A percentile compares a stretch with the other conserved stretches of the same genome.
Conservation (phyloP, 2,329 filamentous ascomycete species). For the Fusarium nygamai region DNA sequence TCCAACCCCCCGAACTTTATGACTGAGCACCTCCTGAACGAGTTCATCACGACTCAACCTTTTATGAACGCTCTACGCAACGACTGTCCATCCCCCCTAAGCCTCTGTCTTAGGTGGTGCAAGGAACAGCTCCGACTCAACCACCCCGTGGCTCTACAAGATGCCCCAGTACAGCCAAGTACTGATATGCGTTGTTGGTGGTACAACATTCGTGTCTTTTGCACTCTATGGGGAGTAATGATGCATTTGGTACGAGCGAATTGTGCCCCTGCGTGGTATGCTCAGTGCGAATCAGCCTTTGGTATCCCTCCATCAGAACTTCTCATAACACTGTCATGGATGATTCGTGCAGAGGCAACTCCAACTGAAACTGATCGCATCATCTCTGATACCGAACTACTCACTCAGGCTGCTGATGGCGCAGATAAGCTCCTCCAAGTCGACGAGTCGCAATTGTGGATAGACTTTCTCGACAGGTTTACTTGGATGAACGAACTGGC, state of each 20-base stretch:
- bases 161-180: constrained; percentile 19
- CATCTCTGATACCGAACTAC: constrained; percentile 6
- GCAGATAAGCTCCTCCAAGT: constrained; percentile 13
- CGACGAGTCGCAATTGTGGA: constrained; percentile 29
- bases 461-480: constrained; percentile 33
- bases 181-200: constrained; percentile 27
- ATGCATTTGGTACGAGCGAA: constrained; percentile 17
- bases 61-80: constrained; percentile 11
- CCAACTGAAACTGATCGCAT: not conserved
- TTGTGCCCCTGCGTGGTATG: constrained; percentile 33
- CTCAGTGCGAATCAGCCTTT: constrained; percentile 35
- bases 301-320: constrained; percentile 41
- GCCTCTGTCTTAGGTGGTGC: constrained; percentile 36
- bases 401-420: constrained; percentile 17
- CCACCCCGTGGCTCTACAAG: constrained; percentile 19
- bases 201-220: constrained; percentile 39
- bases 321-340: constrained; percentile 40
- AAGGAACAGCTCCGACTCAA: constrained; percentile 25
- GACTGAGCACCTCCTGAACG: constrained; percentile 27
- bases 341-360: constrained; percentile 30
- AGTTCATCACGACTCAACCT: constrained; percentile 36
- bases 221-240: constrained; percentile 39
- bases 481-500: constrained; percentile 40
- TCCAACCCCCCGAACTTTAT: constrained; percentile 7
- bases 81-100: constrained; percentile 16